phyloP scores from a whole-genome alignment of 1,284 basidiomycete genomes.

The Tilletiaria anomala region DNA sequence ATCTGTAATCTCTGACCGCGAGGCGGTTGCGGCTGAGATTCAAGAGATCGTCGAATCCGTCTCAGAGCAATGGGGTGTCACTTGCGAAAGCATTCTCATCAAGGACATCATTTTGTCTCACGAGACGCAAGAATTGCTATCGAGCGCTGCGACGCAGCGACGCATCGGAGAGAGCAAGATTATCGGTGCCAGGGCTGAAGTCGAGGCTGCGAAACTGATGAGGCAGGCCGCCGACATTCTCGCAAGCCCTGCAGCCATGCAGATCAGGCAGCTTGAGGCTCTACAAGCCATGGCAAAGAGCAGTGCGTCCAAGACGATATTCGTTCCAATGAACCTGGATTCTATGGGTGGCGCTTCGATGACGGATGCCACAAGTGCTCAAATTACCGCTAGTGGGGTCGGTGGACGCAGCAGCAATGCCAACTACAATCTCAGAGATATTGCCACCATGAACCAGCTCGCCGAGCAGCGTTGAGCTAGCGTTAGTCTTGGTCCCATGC shows the following conservation, averaged over 20 bases:
- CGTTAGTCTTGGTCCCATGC: no score
- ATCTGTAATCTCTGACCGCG: constrained; percentile 57
- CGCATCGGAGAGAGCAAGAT: constrained; percentile 89
- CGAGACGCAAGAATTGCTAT: constrained; percentile 80
- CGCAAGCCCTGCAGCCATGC: constrained; percentile 69
- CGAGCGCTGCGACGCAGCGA: constrained; percentile 81
- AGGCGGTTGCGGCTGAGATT: constrained; percentile 88
- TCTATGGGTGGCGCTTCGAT: not conserved
- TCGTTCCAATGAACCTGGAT: constrained; percentile 61
- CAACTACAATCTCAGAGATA: no score
- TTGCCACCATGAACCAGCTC: no score
- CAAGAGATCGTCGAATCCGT: constrained; percentile 62
- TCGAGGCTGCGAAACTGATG: constrained; percentile 86
- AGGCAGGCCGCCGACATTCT: constrained; percentile 70
- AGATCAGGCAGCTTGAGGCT: constrained; percentile 86
- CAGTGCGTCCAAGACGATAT: constrained; percentile 70
- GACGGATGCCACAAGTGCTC: not conserved
- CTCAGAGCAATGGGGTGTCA: constrained; percentile 69
- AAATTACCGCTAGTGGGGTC: no score
- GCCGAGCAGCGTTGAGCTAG: no score
- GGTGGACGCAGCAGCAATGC: no score
- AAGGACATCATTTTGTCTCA: constrained; percentile 76
- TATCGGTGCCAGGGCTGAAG: constrained; percentile 88
- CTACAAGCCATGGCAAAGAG: constrained; percentile 59
- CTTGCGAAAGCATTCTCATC: constrained; percentile 75